Percentiles rank a stretch among this genome's conserved stretches.
Evolutionary conservation across 208 protist species (phyloP).

Genomic region (Trypanosoma vivax): DNA sequence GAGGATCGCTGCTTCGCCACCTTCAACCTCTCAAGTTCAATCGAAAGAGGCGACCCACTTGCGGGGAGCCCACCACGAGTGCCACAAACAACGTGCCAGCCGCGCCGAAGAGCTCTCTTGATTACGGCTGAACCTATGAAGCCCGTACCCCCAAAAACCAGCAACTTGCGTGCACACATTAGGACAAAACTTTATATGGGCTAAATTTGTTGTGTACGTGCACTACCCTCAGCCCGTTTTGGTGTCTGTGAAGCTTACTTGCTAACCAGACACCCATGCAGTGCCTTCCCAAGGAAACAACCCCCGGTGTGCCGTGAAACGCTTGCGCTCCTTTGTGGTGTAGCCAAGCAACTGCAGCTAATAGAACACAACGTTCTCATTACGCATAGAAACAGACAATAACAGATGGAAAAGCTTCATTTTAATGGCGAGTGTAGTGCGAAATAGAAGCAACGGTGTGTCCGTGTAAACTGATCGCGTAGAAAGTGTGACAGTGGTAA

Average conservation of each 20-base stretch:
- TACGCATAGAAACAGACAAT: not conserved
- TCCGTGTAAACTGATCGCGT: too few species aligned
- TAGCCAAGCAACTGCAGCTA: not conserved
- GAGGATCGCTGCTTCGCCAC: not conserved
- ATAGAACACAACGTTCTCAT: too few species aligned
- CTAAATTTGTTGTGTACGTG: conserved; percentile 13
- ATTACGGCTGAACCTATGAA: conserved; percentile 67
- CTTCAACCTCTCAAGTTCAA: not conserved
- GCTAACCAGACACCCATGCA: too few species aligned
- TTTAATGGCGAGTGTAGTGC: too few species aligned
- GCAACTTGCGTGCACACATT: conserved; percentile 31
- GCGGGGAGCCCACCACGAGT: conserved; percentile 46
- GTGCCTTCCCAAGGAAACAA: not conserved
- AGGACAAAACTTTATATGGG: conserved; percentile 8
- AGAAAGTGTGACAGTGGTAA: too few species aligned
- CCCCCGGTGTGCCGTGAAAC: not conserved
- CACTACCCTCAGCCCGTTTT: too few species aligned
- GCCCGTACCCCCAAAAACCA: conserved; percentile 81
- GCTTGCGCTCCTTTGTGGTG: not conserved
- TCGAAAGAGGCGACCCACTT: conserved; percentile 20
- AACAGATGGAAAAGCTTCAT: too few species aligned
- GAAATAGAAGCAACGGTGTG: too few species aligned
- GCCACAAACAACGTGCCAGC: conserved; percentile 62
- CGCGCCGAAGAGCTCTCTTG: conserved; percentile 46
- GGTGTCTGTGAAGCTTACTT: too few species aligned